Evolutionary conservation across 164 flowering plant genomes (phyloP), one percentile per base, ranked within the genome.

Genomic region (Kalanchoe fedtschenkoi): DNA sequence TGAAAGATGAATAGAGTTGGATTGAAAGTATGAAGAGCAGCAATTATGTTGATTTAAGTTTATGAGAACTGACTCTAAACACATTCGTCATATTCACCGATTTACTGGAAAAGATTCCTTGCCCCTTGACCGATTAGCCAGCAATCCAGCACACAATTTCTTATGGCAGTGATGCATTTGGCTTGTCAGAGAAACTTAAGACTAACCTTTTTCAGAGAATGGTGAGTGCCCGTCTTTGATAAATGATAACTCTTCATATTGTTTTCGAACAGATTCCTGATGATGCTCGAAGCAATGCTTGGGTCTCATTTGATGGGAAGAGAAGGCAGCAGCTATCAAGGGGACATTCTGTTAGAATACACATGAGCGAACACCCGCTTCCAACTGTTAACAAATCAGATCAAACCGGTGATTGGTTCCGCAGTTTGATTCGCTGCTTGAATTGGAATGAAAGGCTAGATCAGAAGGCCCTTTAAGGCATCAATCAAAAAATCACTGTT

Each of bases 291-390:
- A 91, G 93, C 72, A 95, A 89, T 77, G 97, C 97, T 54, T 95
- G 99, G 99, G 99, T 87, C 28, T 95, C 99, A n/a, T 95, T 95
- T 70, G 99, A 95, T 72, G 97, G 97, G 42, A 95, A 91, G 81
- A 87, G 97, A 74, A 82, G 99, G 71, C 97, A 90, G 74, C 97
- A 95, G 63, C 93, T 91, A 28, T 95, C 93, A 5, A 80, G 89
- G 70, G 99, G 97, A 62, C 87, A 93, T 67, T 88, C 97, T 0
- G 86, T 95, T 22, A 70, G 80, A 62, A 89, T 95, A 77, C 80
- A 29, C 9, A 91, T 95, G 99, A 95, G 99, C 74, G 70, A 84
- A 74, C 96, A 91, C 66, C 99, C 99, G 11, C 83, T 95, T 33
- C 99, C 99, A 41, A 95, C 99, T 0, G 96, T 95, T 65, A 95